These are phyloP conservation scores for Croton laevigatus DNA, from an alignment of 441 rosid species.

Conservation along the genomic window DNA sequence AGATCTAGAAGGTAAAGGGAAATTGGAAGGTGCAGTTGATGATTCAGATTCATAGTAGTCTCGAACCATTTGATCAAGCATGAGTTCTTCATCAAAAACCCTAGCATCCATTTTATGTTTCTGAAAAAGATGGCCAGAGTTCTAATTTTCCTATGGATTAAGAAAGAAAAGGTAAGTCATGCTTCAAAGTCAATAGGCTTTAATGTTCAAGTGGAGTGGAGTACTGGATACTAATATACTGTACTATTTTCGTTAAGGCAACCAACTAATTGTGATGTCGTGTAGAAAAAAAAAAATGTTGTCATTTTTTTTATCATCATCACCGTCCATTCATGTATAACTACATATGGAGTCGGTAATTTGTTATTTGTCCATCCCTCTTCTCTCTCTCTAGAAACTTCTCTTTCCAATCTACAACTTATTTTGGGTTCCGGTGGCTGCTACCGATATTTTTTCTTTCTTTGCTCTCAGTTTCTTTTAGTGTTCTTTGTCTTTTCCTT, in stretches of 20 bases:
- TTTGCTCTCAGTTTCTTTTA: too few species aligned
- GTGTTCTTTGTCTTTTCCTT: too few species aligned
- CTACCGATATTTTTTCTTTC: too few species aligned
- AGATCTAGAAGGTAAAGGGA: not conserved
- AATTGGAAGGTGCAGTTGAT: not conserved
- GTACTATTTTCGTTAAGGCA: too few species aligned
- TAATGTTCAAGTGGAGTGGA: not conserved
- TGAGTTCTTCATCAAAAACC: constrained; percentile 18
- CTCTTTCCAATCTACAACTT: too few species aligned
- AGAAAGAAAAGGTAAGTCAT: not conserved
- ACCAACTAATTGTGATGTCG: not conserved
- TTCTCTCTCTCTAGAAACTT: too few species aligned
- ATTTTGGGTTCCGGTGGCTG: too few species aligned
- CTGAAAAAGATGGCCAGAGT: not conserved
- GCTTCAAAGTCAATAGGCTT: constrained; percentile 13
- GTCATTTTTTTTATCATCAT: constrained; percentile 11
- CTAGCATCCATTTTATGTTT: not conserved
- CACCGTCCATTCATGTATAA: not conserved
- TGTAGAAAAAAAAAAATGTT: not conserved
- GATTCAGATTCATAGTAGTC: constrained; percentile 22
- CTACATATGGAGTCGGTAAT: too few species aligned
- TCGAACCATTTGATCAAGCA: constrained; percentile 19
- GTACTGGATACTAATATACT: too few species aligned
- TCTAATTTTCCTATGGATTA: too few species aligned
- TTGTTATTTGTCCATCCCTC: too few species aligned